Conservation (phyloP, 148 eudicot species). For the Vaccinium myrtillus region DNA sequence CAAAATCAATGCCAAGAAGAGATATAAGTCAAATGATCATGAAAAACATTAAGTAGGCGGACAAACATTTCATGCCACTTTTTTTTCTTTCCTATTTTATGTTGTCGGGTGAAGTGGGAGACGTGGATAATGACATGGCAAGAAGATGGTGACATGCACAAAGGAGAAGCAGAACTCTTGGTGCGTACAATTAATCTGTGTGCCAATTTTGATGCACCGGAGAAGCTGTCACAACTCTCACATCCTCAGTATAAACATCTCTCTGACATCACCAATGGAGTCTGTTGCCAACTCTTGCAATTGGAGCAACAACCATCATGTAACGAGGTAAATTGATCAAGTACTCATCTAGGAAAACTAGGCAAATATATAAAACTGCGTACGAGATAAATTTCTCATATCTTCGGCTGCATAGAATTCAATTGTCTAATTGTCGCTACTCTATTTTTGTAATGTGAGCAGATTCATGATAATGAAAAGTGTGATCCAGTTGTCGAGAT, state of each 20-base stretch:
- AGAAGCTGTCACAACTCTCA: not conserved
- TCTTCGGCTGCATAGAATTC: too few species aligned
- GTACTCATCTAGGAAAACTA: not conserved
- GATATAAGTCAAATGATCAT: too few species aligned
- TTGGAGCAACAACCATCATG: not conserved
- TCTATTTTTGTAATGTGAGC: too few species aligned
- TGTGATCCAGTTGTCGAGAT: too few species aligned
- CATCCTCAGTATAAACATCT: slow-evolving; percentile 40
- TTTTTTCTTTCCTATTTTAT: not conserved
- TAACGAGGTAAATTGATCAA: not conserved
- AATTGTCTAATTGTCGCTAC: too few species aligned
- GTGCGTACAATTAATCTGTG: slow-evolving; percentile 47
- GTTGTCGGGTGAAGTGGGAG: slow-evolving; percentile 43
- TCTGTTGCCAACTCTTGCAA: slow-evolving; percentile 45
- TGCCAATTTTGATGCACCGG: slow-evolving; percentile 22
- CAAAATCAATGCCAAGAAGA: too few species aligned
- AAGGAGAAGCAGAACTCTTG: slow-evolving; percentile 55
- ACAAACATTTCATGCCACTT: too few species aligned
- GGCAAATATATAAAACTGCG: too few species aligned
- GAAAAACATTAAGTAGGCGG: too few species aligned
- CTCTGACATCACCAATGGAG: slow-evolving; percentile 32
- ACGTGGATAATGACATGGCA: slow-evolving; percentile 65
- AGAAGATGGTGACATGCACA: slow-evolving; percentile 40
- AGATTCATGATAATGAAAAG: too few species aligned
- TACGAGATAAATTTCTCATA: too few species aligned